A percentile compares a stretch with the other conserved stretches of the same genome.
Evolutionary conservation across 1,284 basidiomycete genomes (phyloP).

Genomic region (Ganoderma leucocontextum): DNA sequence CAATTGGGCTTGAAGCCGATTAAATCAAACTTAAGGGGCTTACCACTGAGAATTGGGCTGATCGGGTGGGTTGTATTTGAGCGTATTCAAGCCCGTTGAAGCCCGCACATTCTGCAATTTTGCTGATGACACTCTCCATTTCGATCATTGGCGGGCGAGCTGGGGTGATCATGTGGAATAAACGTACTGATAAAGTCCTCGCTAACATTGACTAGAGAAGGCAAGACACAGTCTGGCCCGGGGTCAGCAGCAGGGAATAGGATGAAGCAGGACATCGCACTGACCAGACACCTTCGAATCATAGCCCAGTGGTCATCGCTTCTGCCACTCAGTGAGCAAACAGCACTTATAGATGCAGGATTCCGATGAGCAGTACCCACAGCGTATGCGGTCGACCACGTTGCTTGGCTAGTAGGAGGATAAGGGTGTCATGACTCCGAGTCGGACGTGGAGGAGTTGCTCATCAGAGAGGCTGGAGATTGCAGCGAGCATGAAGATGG

Average conservation of each 20-base stretch:
- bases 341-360: background rate
- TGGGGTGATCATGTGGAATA: background rate
- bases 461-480: too few relatives aligned
- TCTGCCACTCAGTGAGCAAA: background rate
- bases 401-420: background rate
- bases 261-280: background rate
- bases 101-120: too few relatives aligned
- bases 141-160: constrained; percentile 19
- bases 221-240: too few relatives aligned
- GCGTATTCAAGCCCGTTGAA: too few relatives aligned
- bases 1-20: too few relatives aligned
- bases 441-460: too few relatives aligned
- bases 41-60: too few relatives aligned
- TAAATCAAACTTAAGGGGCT: too few relatives aligned
- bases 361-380: background rate
- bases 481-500: too few relatives aligned
- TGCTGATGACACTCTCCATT: constrained; percentile 24
- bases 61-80: too few relatives aligned
- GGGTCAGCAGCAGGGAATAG: background rate
- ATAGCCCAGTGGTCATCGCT: background rate
- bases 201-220: constrained; percentile 14
- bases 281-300: background rate
- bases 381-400: background rate
- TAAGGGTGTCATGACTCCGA: too few relatives aligned
- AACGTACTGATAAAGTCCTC: background rate